Conservation (phyloP, 169 alveolate genomes). For the Ichthyophthirius multifiliis region DNA sequence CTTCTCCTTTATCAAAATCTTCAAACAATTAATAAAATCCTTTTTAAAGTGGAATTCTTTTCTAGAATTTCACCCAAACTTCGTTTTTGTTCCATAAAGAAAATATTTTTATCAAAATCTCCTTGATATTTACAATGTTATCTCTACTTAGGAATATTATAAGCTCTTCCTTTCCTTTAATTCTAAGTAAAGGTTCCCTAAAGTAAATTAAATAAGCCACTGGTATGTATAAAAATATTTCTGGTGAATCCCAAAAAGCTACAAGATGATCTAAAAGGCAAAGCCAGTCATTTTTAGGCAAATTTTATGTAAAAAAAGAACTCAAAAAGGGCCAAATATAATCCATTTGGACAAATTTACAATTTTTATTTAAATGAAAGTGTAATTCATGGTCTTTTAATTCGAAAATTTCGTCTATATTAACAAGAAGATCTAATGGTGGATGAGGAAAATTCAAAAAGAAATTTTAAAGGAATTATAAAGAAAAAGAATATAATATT, state of each 20-base stretch:
- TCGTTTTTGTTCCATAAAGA: no score
- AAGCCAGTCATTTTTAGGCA: not conserved
- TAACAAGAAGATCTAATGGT: not conserved
- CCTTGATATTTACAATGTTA: not conserved
- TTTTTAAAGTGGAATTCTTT: no score
- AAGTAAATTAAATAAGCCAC: not conserved
- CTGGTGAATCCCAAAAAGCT: not conserved
- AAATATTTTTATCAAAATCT: no score
- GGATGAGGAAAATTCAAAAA: slow-evolving; percentile 2
- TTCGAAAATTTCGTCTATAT: not conserved
- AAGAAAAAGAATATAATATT: not conserved
- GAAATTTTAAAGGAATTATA: not conserved
- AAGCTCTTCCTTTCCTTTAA: not conserved
- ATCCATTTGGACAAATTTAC: not conserved
- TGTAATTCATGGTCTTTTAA: not conserved
- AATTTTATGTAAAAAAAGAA: not conserved
- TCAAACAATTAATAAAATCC: no score
- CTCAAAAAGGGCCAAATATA: slow-evolving; percentile 8
- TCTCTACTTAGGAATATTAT: not conserved
- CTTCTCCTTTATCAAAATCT: no score
- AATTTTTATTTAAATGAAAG: not conserved
- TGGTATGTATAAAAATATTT: not conserved
- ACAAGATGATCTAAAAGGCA: not conserved
- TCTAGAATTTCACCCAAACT: no score
- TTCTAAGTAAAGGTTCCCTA: not conserved